These are phyloP conservation scores for Cercospora brassicicola DNA, from an alignment of 2,329 filamentous ascomycete genomes.

Conservation along the genomic window DNA sequence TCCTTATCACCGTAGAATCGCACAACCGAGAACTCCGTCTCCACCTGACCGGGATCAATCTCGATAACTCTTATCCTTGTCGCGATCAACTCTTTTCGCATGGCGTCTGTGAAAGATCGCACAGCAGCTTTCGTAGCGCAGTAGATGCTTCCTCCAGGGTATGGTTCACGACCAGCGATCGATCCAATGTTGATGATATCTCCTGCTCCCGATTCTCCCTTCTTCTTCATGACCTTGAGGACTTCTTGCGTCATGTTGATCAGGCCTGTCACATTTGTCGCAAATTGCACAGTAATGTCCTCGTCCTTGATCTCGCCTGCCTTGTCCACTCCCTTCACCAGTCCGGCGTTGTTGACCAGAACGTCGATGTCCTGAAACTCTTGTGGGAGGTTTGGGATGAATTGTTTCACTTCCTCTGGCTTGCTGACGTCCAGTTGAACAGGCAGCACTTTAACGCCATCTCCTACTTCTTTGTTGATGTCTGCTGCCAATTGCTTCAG, in stretches of 20 bases:
- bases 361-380: constrained; percentile 85
- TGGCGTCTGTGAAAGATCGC: constrained; percentile 75
- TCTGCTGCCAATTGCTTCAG: constrained; percentile 74
- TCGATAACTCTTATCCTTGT: constrained; percentile 81
- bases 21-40: constrained; percentile 90
- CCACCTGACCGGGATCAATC: constrained; percentile 88
- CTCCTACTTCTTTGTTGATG: constrained; percentile 73
- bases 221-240: constrained; percentile 72
- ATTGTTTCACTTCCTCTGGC: constrained; percentile 68
- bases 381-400: constrained; percentile 71
- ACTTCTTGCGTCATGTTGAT: constrained; percentile 96
- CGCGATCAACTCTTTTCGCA: constrained; percentile 79
- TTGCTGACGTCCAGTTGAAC: constrained; percentile 86
- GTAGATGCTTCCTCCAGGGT: constrained; percentile 84
- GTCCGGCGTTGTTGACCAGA: constrained; percentile 91
- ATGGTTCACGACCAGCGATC: constrained; percentile 86
- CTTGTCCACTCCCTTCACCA: constrained; percentile 84
- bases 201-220: constrained; percentile 68
- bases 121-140: constrained; percentile 91
- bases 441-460: constrained; percentile 77
- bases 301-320: constrained; percentile 78
- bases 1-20: constrained; percentile 83
- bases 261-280: constrained; percentile 89
- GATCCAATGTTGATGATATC: constrained; percentile 96
- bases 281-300: constrained; percentile 85